These are phyloP conservation scores for Pseudogymnoascus sp. DNA, from an alignment of 2,329 filamentous ascomycete species.

Conservation along the genomic window DNA sequence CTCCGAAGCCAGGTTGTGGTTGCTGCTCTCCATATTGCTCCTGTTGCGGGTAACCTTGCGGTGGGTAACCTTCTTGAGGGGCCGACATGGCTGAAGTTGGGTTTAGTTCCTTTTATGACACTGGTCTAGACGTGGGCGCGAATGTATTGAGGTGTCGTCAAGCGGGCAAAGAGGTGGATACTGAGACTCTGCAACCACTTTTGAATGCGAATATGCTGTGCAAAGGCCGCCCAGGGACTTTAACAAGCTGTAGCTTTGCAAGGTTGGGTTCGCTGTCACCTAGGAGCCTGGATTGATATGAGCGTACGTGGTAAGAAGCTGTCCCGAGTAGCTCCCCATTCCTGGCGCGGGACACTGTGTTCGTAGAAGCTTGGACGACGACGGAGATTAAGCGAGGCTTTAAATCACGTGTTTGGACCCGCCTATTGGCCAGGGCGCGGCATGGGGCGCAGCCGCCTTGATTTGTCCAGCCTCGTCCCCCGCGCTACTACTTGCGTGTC, in stretches of 20 bases:
- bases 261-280: neutral
- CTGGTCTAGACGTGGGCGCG: neutral
- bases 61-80: slow-evolving; percentile 42
- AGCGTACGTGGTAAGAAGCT: slow-evolving; percentile 1
- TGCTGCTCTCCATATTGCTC: slow-evolving; percentile 39
- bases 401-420: neutral
- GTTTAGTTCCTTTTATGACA: neutral
- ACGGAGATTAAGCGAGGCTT: neutral
- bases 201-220: neutral
- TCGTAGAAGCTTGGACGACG: slow-evolving; percentile 3
- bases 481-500: neutral
- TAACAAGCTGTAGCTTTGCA: slow-evolving; percentile 4
- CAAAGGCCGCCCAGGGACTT: slow-evolving; percentile 3
- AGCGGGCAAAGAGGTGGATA: neutral
- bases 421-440: neutral
- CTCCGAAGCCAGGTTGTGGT: slow-evolving; percentile 26
- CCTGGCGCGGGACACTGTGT: slow-evolving; percentile 5
- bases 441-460: slow-evolving; percentile 6
- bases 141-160: neutral
- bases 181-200: neutral
- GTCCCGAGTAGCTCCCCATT: slow-evolving; percentile 6
- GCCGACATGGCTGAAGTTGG: slow-evolving; percentile 34
- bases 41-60: slow-evolving; percentile 33
- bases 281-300: neutral
- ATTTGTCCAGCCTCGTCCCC: slow-evolving; percentile 7